Conservation (phyloP, 306 rosid species). For the Crotalaria pallida region DNA sequence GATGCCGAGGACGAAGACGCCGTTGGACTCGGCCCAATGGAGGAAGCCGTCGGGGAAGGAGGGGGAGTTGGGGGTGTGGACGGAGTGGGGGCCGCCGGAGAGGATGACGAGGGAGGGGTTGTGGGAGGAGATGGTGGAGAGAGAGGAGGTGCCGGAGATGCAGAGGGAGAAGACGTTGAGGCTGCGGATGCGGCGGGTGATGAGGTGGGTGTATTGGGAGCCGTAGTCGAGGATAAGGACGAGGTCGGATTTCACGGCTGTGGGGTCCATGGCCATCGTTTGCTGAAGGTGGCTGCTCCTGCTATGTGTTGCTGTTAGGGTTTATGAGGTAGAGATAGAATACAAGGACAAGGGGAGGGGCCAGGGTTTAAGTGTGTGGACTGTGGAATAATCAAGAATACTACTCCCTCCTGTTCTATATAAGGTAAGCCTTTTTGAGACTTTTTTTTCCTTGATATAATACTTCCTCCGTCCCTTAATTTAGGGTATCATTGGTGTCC, state of each 20-base stretch:
- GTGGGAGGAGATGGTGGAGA: conserved; percentile 52
- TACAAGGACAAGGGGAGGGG: no score
- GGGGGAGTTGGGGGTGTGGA: conserved; percentile 72
- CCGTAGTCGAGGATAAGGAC: conserved; percentile 88
- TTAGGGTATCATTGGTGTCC: no score
- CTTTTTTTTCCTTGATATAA: no score
- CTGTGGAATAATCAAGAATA: no score
- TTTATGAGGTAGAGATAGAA: neutral
- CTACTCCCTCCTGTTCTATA: no score
- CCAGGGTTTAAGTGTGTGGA: no score
- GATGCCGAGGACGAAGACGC: conserved; percentile 66
- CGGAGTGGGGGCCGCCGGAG: conserved; percentile 98
- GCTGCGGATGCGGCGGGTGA: conserved; percentile 86
- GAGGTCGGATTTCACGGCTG: conserved; percentile 52
- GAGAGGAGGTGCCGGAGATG: conserved; percentile 72
- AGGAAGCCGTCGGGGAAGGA: conserved; percentile 65
- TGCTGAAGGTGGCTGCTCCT: neutral
- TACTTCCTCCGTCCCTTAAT: no score
- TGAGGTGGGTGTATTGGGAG: conserved; percentile 93
- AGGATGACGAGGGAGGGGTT: conserved; percentile 75
- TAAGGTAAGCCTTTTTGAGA: no score
- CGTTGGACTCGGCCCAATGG: conserved; percentile 65
- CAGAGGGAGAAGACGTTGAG: conserved; percentile 86
- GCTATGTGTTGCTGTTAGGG: conserved; percentile 19
- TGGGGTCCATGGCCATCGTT: conserved; percentile 49